phyloP scores from a whole-genome alignment of 2,329 filamentous ascomycete species.

The Fulvia fulva region DNA sequence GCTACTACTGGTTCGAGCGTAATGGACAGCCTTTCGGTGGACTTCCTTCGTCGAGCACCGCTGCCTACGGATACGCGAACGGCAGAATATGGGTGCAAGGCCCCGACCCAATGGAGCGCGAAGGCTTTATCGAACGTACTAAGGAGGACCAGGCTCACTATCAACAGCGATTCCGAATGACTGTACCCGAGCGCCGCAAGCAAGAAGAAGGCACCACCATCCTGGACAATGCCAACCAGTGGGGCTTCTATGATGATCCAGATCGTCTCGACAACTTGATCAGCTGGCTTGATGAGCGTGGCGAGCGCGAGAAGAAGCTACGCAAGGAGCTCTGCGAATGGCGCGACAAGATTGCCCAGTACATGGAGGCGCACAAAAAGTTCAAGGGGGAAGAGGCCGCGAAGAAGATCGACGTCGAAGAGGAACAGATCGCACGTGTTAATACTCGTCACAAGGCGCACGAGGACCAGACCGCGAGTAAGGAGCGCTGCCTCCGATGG shows the following conservation, averaged over 20 bases:
- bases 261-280: conserved; percentile 74
- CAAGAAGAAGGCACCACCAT: conserved; percentile 79
- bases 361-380: conserved; percentile 52
- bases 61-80: conserved; percentile 83
- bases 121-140: conserved; percentile 78
- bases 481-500: conserved; percentile 62
- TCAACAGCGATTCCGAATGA: conserved; percentile 71
- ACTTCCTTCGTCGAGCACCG: conserved; percentile 81
- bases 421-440: conserved; percentile 49
- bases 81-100: conserved; percentile 96
- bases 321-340: conserved; percentile 79
- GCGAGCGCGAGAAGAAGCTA: conserved; percentile 79
- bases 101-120: conserved; percentile 79
- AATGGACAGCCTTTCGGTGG: conserved; percentile 97
- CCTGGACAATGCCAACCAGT: conserved; percentile 72
- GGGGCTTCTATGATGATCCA: conserved; percentile 86
- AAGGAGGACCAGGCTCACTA: conserved; percentile 72
- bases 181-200: conserved; percentile 77
- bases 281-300: conserved; percentile 82
- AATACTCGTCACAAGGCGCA: conserved; percentile 62
- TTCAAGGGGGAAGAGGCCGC: conserved; percentile 46
- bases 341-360: conserved; percentile 67
- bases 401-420: conserved; percentile 47
- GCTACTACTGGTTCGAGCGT: conserved; percentile 98
- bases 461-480: conserved; percentile 49